Conservation (phyloP, 2,329 filamentous ascomycete genomes). For the Cyphellophora europaea region DNA sequence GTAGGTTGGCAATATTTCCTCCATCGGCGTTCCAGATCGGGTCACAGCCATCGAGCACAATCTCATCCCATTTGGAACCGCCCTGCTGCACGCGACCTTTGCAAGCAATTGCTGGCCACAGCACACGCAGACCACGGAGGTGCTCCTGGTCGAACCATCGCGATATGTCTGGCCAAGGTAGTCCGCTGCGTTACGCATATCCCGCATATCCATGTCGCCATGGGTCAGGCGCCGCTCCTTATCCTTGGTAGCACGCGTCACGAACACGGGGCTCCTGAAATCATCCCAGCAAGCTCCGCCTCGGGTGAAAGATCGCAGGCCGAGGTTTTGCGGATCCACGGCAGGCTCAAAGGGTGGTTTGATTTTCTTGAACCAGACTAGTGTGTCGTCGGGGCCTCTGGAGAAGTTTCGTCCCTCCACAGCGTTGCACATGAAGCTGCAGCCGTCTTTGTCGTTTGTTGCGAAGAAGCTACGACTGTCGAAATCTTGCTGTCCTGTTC, state of each 20-base stretch:
- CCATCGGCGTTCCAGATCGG: conserved; percentile 1
- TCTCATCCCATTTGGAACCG: neutral
- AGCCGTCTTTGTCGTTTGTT: neutral
- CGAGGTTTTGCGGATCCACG: neutral
- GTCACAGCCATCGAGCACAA: conserved; percentile 3
- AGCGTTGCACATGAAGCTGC: neutral
- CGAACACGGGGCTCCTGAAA: conserved; percentile 1
- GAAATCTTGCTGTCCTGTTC: neutral
- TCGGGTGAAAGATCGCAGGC: conserved; percentile 1
- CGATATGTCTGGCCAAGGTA: conserved; percentile 2
- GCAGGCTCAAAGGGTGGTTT: neutral
- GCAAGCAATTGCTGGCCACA: no score
- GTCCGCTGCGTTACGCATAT: conserved; percentile 3
- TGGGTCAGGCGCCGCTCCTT: neutral
- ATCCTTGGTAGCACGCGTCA: neutral
- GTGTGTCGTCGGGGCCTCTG: neutral
- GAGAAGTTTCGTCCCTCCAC: neutral
- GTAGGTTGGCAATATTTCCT: conserved; percentile 3
- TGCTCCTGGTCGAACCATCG: neutral
- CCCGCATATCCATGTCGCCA: conserved; percentile 1
- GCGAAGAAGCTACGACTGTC: neutral
- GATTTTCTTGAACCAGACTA: neutral
- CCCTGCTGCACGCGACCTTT: neutral
- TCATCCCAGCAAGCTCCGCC: neutral
- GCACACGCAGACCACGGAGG: neutral